Evolutionary conservation across 192 early-diverging fungal genomes (phyloP).

Genomic region (Coemansia sp.): DNA sequence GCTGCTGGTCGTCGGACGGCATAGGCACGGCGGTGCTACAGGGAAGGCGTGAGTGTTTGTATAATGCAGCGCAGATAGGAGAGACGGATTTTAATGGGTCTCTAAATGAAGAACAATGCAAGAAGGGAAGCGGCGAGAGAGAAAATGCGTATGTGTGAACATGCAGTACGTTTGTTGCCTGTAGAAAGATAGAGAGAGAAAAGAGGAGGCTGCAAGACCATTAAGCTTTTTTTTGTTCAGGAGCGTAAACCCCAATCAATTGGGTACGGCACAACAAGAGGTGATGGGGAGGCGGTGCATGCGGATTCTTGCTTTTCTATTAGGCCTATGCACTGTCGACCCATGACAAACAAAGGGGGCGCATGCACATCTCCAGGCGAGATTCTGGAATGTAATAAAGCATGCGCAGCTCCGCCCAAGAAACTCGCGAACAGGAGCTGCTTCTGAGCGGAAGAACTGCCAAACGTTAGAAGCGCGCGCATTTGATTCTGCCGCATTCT

Average conservation of each 20-base stretch:
- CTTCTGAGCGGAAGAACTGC: no score
- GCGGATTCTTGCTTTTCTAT: neutral
- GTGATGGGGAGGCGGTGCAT: neutral
- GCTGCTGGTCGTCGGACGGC: slow-evolving; percentile 1
- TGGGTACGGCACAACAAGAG: neutral
- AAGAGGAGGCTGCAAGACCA: neutral
- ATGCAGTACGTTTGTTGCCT: neutral
- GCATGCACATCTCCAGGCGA: neutral
- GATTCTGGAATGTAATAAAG: neutral
- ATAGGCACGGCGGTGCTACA: neutral
- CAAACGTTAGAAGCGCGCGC: no score
- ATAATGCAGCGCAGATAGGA: neutral
- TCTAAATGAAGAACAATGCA: neutral
- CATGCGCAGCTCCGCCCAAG: no score
- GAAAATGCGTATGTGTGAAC: neutral
- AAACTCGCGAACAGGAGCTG: no score
- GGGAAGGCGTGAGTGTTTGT: neutral
- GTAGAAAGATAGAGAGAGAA: neutral
- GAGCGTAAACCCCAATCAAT: neutral
- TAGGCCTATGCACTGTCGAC: neutral
- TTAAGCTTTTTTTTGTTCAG: slow-evolving; percentile 2
- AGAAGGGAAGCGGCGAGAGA: neutral
- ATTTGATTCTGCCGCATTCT: no score
- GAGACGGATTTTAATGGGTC: neutral
- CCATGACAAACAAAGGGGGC: neutral